Evolutionary conservation across 2,329 filamentous ascomycete genomes (phyloP), one percentile per base, ranked within the genome.

Genomic region (Aspergillus piperis): DNA sequence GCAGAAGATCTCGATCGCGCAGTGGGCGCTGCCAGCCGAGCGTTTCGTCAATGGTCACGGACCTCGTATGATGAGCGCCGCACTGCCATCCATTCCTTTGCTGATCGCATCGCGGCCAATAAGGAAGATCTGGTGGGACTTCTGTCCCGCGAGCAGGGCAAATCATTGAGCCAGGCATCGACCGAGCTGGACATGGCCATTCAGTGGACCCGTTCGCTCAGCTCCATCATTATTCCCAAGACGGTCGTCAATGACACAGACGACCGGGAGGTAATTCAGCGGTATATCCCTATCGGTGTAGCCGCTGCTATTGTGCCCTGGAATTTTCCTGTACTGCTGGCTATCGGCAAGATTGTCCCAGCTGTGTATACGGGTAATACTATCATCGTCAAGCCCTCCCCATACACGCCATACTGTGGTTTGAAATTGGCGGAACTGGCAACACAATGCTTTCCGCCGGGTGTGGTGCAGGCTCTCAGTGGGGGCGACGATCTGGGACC

Each of bases 281-380:
- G 74, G n/a, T 73, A 77, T 57, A 73, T 68, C 0, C 77, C 78
- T 0, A 61, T 80, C 2, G 77, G 77, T 4, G 74, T 80, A 13
- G 66, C 80, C 1, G 83, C 77, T 11, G 85, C 81, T 60, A 87
- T 87, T 65, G 82, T 83, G 23, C 84, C 85, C 1, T 88, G 86
- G 85, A 88, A 88, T 70, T 87, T 72, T 63, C 76, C 78, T 3
- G 60, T 78, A 10, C 54, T 74, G 19, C 61, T 79, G 21, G 77
- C 79, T 11, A 77, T 79, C 54, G 75, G 82, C 50, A 87, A 87
- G 70, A 77, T 84, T 38, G 76, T 73, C 5, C 75, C 80, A 0
- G 78, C 82, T 0, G 70, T 85, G 3, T 70, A 84, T 23, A 83
- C 83, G 0, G 83, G 82, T 25, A 84, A 84, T 68, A 74, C 77